Evolutionary conservation across 202 grass and related monocot species (phyloP).

Genomic region (Setaria viridis): DNA sequence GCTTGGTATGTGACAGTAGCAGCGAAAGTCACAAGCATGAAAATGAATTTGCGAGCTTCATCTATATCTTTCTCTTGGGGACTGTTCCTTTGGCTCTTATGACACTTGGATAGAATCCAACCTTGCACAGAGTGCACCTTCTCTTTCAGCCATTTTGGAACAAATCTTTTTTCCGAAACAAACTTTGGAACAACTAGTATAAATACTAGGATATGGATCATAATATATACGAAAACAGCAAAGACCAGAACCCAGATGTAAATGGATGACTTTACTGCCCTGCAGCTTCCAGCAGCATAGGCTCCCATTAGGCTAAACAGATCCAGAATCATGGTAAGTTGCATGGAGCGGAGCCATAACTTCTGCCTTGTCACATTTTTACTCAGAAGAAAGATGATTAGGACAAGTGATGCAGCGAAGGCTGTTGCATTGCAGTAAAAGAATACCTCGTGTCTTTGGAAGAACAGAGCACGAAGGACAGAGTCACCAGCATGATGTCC

Average conservation of each 20-base stretch:
- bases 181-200: constrained; percentile 9
- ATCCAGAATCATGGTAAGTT: constrained; percentile 52
- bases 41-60: constrained; percentile 45
- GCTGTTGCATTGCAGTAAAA: constrained; percentile 59
- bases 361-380: constrained; percentile 34
- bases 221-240: constrained; percentile 50
- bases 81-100: background rate
- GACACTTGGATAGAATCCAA: background rate
- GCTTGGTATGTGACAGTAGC: constrained; percentile 53
- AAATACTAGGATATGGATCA: constrained; percentile 45
- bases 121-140: background rate
- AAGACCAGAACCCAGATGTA: constrained; percentile 53
- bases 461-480: constrained; percentile 33
- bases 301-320: constrained; percentile 56
- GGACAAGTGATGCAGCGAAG: constrained; percentile 58
- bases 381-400: constrained; percentile 61
- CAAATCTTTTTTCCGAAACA: background rate
- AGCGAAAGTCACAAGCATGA: constrained; percentile 49
- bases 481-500: constrained; percentile 48
- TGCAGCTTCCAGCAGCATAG: constrained; percentile 59
- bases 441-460: constrained; percentile 37
- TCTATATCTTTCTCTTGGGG: background rate
- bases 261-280: constrained; percentile 50
- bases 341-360: constrained; percentile 49
- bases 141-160: constrained; percentile 18